Evolutionary conservation across 108 stramenopile genomes (phyloP).

Genomic region (Thalassiosira profunda): DNA sequence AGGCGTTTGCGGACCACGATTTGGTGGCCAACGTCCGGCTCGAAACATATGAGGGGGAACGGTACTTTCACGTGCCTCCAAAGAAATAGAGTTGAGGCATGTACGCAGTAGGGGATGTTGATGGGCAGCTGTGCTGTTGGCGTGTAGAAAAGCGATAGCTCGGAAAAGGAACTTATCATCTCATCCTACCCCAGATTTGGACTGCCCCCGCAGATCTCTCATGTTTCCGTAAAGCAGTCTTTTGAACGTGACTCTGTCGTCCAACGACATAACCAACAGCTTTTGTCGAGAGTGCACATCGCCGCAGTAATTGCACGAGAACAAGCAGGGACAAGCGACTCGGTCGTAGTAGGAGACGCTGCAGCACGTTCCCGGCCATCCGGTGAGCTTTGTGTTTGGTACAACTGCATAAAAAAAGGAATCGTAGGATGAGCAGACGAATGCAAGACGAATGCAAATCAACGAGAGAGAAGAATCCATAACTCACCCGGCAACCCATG

Average conservation of each 20-base stretch:
- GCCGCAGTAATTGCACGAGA: conserved; percentile 33
- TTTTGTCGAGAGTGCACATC: conserved; percentile 35
- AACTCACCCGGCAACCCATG: conserved; percentile 35
- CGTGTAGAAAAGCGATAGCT: too few relatives aligned
- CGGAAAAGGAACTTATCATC: too few relatives aligned
- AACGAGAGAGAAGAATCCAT: too few relatives aligned
- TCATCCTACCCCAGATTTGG: too few relatives aligned
- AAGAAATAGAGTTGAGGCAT: too few relatives aligned
- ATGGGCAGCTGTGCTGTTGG: too few relatives aligned
- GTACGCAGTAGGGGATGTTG: too few relatives aligned
- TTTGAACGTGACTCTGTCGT: conserved; percentile 29
- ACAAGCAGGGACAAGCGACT: conserved; percentile 38
- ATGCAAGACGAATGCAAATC: too few relatives aligned
- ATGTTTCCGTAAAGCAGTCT: conserved; percentile 17
- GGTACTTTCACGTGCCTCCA: conserved; percentile 81
- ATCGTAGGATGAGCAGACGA: too few relatives aligned
- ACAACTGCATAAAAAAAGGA: too few relatives aligned
- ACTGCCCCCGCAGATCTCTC: too few relatives aligned
- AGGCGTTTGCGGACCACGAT: conserved; percentile 63
- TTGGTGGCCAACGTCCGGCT: conserved; percentile 73
- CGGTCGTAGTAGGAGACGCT: conserved; percentile 21
- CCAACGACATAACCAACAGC: conserved; percentile 21
- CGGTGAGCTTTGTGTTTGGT: conserved; percentile 2
- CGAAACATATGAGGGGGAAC: conserved; percentile 79
- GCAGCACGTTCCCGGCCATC: conserved; percentile 28